Evolutionary conservation across 805 yeast species (phyloP).

Genomic region (Torulaspora microellipsoides): DNA sequence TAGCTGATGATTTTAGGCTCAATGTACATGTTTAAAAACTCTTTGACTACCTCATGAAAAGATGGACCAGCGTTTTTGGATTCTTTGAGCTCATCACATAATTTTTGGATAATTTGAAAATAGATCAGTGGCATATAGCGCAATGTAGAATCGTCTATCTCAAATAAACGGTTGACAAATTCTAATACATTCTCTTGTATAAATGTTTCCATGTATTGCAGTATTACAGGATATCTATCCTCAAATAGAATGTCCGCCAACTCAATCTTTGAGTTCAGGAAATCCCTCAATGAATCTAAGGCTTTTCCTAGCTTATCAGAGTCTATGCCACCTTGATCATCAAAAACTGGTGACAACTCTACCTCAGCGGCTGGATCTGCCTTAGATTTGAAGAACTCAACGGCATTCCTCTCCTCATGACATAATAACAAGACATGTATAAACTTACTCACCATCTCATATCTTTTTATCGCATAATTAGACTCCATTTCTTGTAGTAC

Average conservation of each 20-base stretch:
- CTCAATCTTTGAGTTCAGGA: constrained; percentile 35
- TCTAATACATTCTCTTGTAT: constrained; percentile 36
- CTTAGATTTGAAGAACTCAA: constrained; percentile 40
- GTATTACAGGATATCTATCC: constrained; percentile 38
- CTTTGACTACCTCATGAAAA: constrained; percentile 29
- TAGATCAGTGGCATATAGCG: constrained; percentile 34
- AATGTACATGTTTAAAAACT: constrained; percentile 37
- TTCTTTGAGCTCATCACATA: constrained; percentile 36
- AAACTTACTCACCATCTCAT: constrained; percentile 34
- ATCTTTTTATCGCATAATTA: constrained; percentile 47
- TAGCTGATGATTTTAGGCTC: constrained; percentile 36
- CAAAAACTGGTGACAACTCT: constrained; percentile 28
- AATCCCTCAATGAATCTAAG: constrained; percentile 27
- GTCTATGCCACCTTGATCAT: constrained; percentile 20
- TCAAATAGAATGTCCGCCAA: constrained; percentile 39
- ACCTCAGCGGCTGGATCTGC: constrained; percentile 32
- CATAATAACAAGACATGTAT: constrained; percentile 34
- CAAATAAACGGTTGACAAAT: constrained; percentile 25
- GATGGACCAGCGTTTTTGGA: constrained; percentile 37
- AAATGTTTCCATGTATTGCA: constrained; percentile 37
- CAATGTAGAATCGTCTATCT: constrained; percentile 20
- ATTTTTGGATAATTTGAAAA: constrained; percentile 21
- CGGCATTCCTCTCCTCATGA: constrained; percentile 36
- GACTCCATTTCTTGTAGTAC: constrained; percentile 62
- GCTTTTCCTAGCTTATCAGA: constrained; percentile 22